phyloP scores from a whole-genome alignment of 768 basidiomycete species.

The Podaxis rugospora region DNA sequence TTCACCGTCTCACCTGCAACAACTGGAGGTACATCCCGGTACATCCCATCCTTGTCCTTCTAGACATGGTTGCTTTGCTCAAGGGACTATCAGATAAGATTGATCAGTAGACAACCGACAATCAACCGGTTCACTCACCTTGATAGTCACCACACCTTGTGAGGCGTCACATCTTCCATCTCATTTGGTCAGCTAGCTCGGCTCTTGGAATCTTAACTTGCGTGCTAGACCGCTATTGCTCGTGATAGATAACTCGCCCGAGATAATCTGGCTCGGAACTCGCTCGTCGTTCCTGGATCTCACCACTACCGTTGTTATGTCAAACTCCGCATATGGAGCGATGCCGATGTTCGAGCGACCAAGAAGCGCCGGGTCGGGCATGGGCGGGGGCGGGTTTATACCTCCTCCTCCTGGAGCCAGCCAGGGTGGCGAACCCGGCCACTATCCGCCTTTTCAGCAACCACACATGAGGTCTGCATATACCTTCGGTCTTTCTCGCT shows the following conservation, averaged over 20 bases:
- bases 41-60: neutral
- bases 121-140: neutral
- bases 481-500: neutral
- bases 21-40: neutral
- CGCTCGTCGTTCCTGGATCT: neutral
- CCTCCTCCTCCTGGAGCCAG: constrained; percentile 30
- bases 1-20: neutral
- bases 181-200: neutral
- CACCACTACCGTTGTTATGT: neutral
- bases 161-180: neutral
- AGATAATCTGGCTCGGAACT: neutral
- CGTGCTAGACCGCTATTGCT: neutral
- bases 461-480: constrained; percentile 12
- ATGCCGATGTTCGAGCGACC: neutral
- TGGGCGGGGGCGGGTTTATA: constrained; percentile 17
- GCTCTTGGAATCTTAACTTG: neutral
- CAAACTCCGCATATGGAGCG: constrained; percentile 6
- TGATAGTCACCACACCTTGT: neutral
- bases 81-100: constrained; percentile 7
- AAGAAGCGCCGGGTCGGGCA: neutral
- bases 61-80: neutral
- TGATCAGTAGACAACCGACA: neutral
- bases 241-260: neutral
- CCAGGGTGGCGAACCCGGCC: constrained; percentile 25
- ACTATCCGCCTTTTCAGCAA: constrained; percentile 11